Evolutionary conservation across 768 basidiomycete genomes (phyloP), one percentile per base, ranked within the genome.

Genomic region (Megacollybia marginata): DNA sequence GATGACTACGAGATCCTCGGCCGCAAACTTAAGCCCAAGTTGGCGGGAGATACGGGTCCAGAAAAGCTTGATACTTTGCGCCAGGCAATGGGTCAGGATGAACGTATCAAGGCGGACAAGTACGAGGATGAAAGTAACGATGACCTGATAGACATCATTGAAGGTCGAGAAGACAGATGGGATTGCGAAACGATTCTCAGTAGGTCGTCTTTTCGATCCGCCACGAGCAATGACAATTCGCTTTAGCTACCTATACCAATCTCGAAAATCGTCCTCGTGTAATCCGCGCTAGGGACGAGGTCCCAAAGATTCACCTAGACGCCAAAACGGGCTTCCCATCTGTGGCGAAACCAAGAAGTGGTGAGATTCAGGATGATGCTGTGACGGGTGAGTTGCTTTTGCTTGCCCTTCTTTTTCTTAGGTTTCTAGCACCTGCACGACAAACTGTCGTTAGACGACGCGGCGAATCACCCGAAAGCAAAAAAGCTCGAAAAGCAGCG

Each of bases 131-230:
- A 76, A 28, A 75, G 72, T 34, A 67, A 67, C 3, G 74, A 71
- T n/a, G 66, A 67, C 19, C 50, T 69, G 9, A 63, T 71, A 43
- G 67, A 67, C 33, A 57, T 69, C 19, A 70, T 75, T 1, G 73
- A 77, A 36, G 75, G 77, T 44, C 77, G 81, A 56, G 82, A 85
- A 55, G 84, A 87, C 54, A 69, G 81, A 42, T 99, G 96, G 96
- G 96, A 99, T 62, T 94, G 90, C 53, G 94, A 99, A 65, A 96
- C 92, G 1, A 88, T 99, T 35, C 71, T 99, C 2, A 84, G 95
- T 95, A 64, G 64, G 88, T 75, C 11, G 46, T 42, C 16, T 11
- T 23, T 18, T 45, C 44, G 13, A 19, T 16, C 23, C 6, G 23
- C 2, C 6, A 2, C 23, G 6, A 28, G 23, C 23, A 28, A 28